phyloP scores from a whole-genome alignment of 768 basidiomycete species.

The Hortiboletus campestris region DNA sequence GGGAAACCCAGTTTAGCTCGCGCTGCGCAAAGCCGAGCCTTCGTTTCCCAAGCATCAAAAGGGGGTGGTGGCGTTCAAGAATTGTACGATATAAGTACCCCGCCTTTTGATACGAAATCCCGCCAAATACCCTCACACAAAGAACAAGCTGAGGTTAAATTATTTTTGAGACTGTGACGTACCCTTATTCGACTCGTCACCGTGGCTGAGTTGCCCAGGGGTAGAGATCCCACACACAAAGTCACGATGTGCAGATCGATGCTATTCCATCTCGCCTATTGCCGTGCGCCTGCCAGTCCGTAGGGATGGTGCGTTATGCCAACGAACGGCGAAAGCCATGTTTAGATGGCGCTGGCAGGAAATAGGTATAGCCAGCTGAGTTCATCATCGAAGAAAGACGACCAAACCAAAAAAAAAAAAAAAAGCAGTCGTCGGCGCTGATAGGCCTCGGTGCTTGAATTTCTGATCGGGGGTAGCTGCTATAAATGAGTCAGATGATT shows the following conservation, averaged over 20 bases:
- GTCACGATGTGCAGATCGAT: not conserved
- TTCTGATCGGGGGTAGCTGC: not conserved
- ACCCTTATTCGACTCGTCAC: not conserved
- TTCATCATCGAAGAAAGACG: not conserved
- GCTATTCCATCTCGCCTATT: not conserved
- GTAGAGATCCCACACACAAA: too few species aligned
- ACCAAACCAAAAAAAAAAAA: not conserved
- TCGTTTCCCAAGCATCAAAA: slow-evolving; percentile 3
- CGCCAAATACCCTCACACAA: not conserved
- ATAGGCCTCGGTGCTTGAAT: not conserved
- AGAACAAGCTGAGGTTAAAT: not conserved
- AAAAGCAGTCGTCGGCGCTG: not conserved
- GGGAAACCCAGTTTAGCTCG: not conserved
- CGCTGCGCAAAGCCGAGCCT: not conserved
- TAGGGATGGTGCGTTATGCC: not conserved
- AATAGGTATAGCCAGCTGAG: not conserved
- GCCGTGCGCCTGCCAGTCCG: not conserved
- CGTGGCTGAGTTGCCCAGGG: too few species aligned
- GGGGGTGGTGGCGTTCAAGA: not conserved
- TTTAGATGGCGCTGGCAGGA: slow-evolving; percentile 3
- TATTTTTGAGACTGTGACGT: not conserved
- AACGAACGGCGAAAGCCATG: not conserved
- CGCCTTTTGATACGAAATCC: not conserved
- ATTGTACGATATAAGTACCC: not conserved
- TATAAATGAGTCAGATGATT: not conserved